These are phyloP conservation scores for Coemansia pectinata DNA, from an alignment of 192 early-diverging fungal species.

Conservation along the genomic window DNA sequence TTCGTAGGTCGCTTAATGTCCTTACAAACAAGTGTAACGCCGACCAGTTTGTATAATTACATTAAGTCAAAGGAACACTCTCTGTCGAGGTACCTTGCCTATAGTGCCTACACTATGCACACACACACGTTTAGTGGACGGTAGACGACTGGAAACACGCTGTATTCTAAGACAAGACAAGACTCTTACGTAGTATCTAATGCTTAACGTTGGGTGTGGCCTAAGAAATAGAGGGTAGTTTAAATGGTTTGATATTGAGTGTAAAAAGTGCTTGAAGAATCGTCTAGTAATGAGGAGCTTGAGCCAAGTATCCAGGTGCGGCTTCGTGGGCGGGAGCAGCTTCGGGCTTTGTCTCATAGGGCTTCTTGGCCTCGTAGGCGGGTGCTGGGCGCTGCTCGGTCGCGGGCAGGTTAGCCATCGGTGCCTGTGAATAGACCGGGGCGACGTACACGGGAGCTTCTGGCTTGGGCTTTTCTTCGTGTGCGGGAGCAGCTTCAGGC, in stretches of 20 bases:
- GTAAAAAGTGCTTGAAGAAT: background rate
- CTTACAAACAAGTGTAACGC: too few relatives aligned
- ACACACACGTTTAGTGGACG: too few relatives aligned
- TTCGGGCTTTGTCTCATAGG: conserved; percentile 20
- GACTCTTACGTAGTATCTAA: too few relatives aligned
- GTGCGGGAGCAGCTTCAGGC: background rate
- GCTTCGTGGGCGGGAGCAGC: conserved; percentile 21
- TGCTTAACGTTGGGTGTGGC: too few relatives aligned
- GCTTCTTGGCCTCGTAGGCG: background rate
- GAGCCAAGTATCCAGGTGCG: conserved; percentile 21
- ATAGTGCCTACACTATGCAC: too few relatives aligned
- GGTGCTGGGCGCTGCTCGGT: conserved; percentile 1
- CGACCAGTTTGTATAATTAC: too few relatives aligned
- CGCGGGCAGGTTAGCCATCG: background rate
- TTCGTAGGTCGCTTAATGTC: background rate
- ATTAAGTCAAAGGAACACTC: too few relatives aligned
- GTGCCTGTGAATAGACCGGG: background rate
- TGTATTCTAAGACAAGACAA: too few relatives aligned
- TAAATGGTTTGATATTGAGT: background rate
- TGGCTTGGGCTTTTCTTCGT: conserved; percentile 8
- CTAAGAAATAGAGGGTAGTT: background rate
- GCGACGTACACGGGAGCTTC: conserved; percentile 8
- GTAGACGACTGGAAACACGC: too few relatives aligned
- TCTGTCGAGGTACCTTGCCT: too few relatives aligned
- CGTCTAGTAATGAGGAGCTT: conserved; percentile 42